phyloP scores from a whole-genome alignment of 2,329 filamentous ascomycete genomes.

The Macroventuria anomochaeta region DNA sequence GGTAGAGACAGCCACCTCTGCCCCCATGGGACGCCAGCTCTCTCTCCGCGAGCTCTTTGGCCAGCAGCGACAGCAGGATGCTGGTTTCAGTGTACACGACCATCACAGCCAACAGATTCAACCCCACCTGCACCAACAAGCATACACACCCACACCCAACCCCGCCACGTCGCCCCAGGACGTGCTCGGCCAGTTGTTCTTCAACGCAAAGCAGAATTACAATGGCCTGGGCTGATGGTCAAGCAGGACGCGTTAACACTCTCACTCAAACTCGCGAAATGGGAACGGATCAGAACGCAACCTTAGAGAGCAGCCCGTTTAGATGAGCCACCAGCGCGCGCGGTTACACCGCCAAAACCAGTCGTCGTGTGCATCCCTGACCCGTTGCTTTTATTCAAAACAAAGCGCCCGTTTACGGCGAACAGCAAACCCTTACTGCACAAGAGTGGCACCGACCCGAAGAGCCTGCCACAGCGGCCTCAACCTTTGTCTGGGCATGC shows the following conservation, averaged over 20 bases:
- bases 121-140: constrained; percentile 12
- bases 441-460: background rate
- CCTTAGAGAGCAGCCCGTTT: background rate
- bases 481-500: background rate
- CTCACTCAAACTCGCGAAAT: background rate
- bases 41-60: constrained; percentile 62
- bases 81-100: constrained; percentile 56
- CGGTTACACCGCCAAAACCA: background rate
- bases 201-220: constrained; percentile 46
- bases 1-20: constrained; percentile 42
- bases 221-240: constrained; percentile 25
- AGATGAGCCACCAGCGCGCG: too few relatives aligned
- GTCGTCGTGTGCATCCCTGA: background rate
- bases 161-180: constrained; percentile 33
- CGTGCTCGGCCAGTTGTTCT: constrained; percentile 45
- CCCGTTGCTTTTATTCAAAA: background rate
- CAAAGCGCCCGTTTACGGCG: background rate
- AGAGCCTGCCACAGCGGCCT: background rate
- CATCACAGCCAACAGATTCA: constrained; percentile 12
- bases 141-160: constrained; percentile 25
- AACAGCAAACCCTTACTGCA: background rate
- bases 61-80: constrained; percentile 60
- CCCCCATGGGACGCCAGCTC: constrained; percentile 60
- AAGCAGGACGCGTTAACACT: background rate
- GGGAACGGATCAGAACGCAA: background rate